These are phyloP conservation scores for Eutrema yunnanense DNA, from an alignment of 345 rosid genomes.

Conservation along the genomic window DNA sequence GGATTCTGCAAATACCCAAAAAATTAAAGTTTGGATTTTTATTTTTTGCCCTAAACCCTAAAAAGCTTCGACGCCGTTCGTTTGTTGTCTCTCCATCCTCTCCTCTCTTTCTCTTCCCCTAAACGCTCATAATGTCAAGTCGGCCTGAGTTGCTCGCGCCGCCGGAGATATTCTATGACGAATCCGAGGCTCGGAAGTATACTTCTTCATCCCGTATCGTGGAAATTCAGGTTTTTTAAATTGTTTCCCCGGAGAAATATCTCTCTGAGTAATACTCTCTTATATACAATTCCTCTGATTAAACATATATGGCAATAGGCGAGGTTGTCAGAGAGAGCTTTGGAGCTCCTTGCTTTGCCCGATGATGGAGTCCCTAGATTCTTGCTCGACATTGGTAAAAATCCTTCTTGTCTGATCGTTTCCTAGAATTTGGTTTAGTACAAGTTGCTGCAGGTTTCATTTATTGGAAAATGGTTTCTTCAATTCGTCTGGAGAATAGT, in stretches of 20 bases:
- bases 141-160: slow-evolving; percentile 84
- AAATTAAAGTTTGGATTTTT: background rate
- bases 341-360: slow-evolving; percentile 90
- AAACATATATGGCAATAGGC: slow-evolving; percentile 34
- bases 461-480: no score
- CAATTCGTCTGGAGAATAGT: no score
- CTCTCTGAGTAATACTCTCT: background rate
- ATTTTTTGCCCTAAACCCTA: slow-evolving; percentile 14
- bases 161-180: slow-evolving; percentile 93
- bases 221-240: slow-evolving; percentile 65
- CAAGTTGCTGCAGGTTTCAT: no score
- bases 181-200: slow-evolving; percentile 79
- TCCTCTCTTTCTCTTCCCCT: background rate
- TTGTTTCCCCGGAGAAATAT: background rate
- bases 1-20: background rate
- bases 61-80: slow-evolving; percentile 9
- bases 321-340: slow-evolving; percentile 80
- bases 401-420: background rate
- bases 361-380: slow-evolving; percentile 74
- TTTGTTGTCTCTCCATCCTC: background rate
- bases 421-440: no score
- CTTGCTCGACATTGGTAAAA: slow-evolving; percentile 79
- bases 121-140: slow-evolving; percentile 44
- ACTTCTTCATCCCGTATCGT: slow-evolving; percentile 93
- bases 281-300: background rate